These are phyloP conservation scores for Hippophae rhamnoides DNA, from an alignment of 306 rosid genomes.

Conservation along the genomic window DNA sequence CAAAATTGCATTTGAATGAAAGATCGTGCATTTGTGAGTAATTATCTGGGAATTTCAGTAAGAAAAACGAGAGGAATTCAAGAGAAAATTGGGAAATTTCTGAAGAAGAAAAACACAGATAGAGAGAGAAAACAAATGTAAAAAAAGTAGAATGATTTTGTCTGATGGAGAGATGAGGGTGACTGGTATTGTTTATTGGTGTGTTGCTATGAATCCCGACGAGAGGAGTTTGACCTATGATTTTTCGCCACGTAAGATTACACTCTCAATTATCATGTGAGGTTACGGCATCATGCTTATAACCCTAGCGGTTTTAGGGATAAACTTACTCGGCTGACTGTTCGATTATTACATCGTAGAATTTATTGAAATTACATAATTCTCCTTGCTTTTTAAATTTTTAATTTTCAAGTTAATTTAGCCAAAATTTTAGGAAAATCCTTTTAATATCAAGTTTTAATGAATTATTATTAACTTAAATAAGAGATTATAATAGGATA, in stretches of 20 bases:
- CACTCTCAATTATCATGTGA: constrained; percentile 33
- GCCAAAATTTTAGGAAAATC: constrained; percentile 1
- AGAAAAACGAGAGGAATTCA: constrained; percentile 23
- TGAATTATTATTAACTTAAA: too few relatives aligned
- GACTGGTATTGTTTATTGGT: constrained; percentile 66
- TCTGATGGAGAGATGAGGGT: constrained; percentile 26
- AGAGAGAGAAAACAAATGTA: constrained; percentile 12
- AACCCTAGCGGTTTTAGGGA: constrained; percentile 33
- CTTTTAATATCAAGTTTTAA: background rate
- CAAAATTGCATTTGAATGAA: constrained; percentile 31
- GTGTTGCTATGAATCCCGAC: constrained; percentile 85
- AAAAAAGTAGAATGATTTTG: constrained; percentile 15
- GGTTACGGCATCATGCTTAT: constrained; percentile 15
- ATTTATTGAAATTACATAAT: background rate
- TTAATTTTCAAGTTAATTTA: background rate
- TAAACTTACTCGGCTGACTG: constrained; percentile 25
- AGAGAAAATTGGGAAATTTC: constrained; percentile 37
- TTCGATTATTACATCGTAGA: background rate
- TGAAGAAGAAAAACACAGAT: constrained; percentile 45
- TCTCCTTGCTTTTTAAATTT: constrained; percentile 1
- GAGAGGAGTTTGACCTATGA: constrained; percentile 34
- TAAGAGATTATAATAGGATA: too few relatives aligned
- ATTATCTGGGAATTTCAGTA: constrained; percentile 28
- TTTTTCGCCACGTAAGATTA: constrained; percentile 41
- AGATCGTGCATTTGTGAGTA: constrained; percentile 55